Conservation (phyloP, 345 rosid genomes). For the Alliaria petiolata region DNA sequence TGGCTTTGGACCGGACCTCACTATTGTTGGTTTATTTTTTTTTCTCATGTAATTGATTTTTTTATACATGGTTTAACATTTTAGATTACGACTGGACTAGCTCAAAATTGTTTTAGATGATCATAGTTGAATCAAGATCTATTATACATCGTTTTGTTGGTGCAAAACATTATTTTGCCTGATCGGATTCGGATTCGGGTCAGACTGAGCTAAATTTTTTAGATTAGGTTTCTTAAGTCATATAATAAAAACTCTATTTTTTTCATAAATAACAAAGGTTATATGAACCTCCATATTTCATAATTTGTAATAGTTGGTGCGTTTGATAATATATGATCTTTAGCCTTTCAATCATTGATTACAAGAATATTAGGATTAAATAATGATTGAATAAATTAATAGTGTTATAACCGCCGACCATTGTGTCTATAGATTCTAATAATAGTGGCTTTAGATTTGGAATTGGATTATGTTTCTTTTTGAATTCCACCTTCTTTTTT, state of each 20-base stretch:
- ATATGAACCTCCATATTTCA: background rate
- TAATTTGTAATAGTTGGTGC: conserved; percentile 5
- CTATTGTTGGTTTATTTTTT: background rate
- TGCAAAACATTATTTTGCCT: background rate
- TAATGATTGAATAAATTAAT: background rate
- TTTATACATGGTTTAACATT: too few species aligned
- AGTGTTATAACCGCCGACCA: conserved; percentile 27
- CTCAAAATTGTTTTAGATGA: too few species aligned
- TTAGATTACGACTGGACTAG: background rate
- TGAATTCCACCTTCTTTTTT: background rate
- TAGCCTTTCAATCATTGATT: conserved; percentile 12
- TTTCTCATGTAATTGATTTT: background rate
- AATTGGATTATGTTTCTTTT: background rate
- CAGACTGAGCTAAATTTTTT: background rate
- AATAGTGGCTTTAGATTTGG: conserved; percentile 7
- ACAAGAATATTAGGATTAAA: background rate
- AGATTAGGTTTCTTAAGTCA: too few species aligned
- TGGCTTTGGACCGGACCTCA: background rate
- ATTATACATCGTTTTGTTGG: too few species aligned
- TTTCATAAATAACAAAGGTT: background rate
- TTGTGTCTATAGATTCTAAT: conserved; percentile 17
- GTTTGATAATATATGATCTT: background rate
- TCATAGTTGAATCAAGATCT: too few species aligned
- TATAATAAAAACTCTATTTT: background rate
- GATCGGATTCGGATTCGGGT: background rate